Conservation (phyloP, 768 basidiomycete genomes). For the Lentinula lateritia region DNA sequence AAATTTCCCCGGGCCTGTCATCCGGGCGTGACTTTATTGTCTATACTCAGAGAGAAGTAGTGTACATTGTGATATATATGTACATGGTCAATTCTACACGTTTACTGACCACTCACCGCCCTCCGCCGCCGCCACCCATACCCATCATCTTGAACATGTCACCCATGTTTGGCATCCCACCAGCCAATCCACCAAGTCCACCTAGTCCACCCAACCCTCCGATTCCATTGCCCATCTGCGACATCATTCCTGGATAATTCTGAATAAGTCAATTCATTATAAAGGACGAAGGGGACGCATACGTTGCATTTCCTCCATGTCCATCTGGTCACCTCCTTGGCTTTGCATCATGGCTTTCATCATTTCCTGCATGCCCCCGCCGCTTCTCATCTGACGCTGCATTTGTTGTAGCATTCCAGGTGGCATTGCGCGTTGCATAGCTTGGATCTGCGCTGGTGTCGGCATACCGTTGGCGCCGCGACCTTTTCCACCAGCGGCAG, state of each 20-base stretch:
- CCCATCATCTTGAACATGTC: conserved; percentile 85
- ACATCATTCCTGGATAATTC: conserved; percentile 69
- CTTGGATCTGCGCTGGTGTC: conserved; percentile 88
- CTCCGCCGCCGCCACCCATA: conserved; percentile 50
- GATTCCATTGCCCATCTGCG: conserved; percentile 70
- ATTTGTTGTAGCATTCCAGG: conserved; percentile 94
- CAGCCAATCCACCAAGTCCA: conserved; percentile 49
- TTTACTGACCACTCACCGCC: conserved; percentile 17
- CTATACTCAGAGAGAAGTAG: background rate
- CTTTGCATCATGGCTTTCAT: conserved; percentile 98
- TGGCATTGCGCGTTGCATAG: conserved; percentile 94
- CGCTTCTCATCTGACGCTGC: conserved; percentile 73
- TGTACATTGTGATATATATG: background rate
- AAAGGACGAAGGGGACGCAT: conserved; percentile 20
- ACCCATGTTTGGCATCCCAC: conserved; percentile 56
- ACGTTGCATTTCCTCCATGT: conserved; percentile 96
- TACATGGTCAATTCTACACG: background rate
- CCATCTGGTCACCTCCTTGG: conserved; percentile 81
- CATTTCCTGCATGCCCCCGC: conserved; percentile 95
- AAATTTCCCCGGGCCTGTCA: too few relatives aligned
- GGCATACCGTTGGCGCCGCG: conserved; percentile 87
- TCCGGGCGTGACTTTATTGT: too few relatives aligned
- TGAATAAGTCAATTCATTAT: conserved; percentile 8
- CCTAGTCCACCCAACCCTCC: conserved; percentile 57
- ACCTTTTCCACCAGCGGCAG: conserved; percentile 79